Base-by-base conservation (phyloP, 1,284 basidiomycete genomes). In the Singerocomus inundabilis region DNA sequence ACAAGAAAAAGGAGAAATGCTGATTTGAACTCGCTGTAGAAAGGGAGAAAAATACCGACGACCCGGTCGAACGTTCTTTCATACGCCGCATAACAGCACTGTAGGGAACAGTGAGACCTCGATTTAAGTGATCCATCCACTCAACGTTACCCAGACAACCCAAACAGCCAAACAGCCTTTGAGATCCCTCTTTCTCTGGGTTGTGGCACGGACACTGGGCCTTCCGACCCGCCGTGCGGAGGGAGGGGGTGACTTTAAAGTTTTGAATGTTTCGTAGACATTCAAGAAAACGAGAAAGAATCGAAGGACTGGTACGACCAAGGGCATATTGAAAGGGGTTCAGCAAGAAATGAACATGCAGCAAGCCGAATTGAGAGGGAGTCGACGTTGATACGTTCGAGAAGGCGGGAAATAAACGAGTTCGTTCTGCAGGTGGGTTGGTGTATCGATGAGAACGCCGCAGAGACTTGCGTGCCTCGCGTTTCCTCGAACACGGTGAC, bases 221-320 rank as follows among this genome's bases (percentile, higher is more conserved):
- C 74, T 74, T 8, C 82, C 82, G 55, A 75, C 75, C 66, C 81
- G 81, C 31, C 82, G 77, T 26, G 74, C 64, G 11, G 82, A 86
- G 3, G 78, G 75, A 36, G 77, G 78, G 1, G 88, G 87, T 2
- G 68, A 66, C 60, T 85, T 86, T 51, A 91, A 73, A 0, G 82
- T 85, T 72, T 92, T 92, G 76, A 83, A 91, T 2, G 89, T 85
- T 54, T 88, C 85, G 57, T 85, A 91, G 35, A 91, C 74, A 65
- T 91, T 91, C 57, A 86, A 72, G 66, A 89, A 84, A 34, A 90
- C 75, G 68, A 89, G 79, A 54, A 76, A 73, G 53, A 85, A 64
- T 29, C 85, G 84, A 36, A 91, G 79, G 55, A 74, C 60, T 32
- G 84, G 82, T 42, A 88, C 81, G 51, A 88, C 74, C 53, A 91